Base-by-base conservation (phyloP, 441 rosid species). In the Croton setiger region DNA sequence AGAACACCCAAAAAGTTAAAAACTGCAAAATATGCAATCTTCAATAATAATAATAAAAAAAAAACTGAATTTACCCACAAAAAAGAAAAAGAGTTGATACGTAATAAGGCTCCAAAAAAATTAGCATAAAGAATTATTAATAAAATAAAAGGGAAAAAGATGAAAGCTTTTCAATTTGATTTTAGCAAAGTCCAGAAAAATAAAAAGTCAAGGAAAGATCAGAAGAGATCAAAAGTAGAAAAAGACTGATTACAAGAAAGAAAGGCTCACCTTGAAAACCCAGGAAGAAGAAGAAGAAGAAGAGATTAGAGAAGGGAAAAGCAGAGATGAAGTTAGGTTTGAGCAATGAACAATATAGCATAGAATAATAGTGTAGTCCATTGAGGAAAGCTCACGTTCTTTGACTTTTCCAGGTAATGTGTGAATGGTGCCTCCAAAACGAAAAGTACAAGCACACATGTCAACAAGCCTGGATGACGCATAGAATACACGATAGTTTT, bases 351-450 rank as follows among this genome's bases (percentile, higher is more conserved):
- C 10, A 23, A 12, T n/a, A 27, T 11, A 9, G 45, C 13, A 5
- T 12, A 13, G 7, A 5, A 60, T 6, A 11, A 7, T 7, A 54
- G 49, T 23, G 14, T 56, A 48, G 65, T 69, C 66, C 65, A 59
- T 2, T 48, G 48, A 69, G 52, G 60, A 41, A 61, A 4, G 60
- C 73, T 18, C 66, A 15, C 67, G 61, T 27, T 70, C 53, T 18
- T 62, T 52, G 61, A 62, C 61, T 43, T 37, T 39, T 23, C 60
- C n/a, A n/a, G n/a, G n/a, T n/a, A n/a, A n/a, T n/a, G n/a, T n/a
- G n/a, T n/a, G n/a, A n/a, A n/a, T n/a, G n/a, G n/a, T n/a, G n/a
- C n/a, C n/a, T n/a, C n/a, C n/a, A n/a, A n/a, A n/a, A n/a, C n/a
- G n/a, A n/a, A n/a, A n/a, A n/a, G n/a, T n/a, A n/a, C n/a, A n/a